phyloP scores from a whole-genome alignment of 176 grass and related monocot genomes.

The Rhynchospora breviuscula region DNA sequence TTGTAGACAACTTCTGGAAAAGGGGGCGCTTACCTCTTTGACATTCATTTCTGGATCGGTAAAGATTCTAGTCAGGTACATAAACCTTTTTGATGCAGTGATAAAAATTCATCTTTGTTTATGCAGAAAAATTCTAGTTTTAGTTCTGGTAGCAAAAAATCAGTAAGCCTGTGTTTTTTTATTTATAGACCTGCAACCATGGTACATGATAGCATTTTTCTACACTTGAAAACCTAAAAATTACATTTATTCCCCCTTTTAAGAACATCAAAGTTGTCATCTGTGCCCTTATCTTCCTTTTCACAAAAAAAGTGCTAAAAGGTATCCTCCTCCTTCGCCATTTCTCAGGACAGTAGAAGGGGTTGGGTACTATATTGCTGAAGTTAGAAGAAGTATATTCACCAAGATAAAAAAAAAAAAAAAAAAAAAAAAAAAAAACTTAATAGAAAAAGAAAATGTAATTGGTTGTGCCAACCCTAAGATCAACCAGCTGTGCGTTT shows the following conservation, averaged over 20 bases:
- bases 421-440: no score
- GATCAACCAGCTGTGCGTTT: neutral
- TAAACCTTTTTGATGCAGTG: conserved; percentile 6
- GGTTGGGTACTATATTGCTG: neutral
- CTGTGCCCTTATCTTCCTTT: conserved; percentile 5
- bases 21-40: conserved; percentile 54
- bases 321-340: neutral
- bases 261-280: neutral
- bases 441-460: neutral
- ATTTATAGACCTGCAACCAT: neutral
- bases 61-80: conserved; percentile 83
- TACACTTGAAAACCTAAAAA: neutral
- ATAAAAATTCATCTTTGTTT: neutral
- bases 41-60: conserved; percentile 90
- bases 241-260: neutral
- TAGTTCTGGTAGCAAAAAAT: neutral
- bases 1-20: conserved; percentile 63
- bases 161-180: neutral
- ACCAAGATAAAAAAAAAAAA: neutral
- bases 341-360: neutral
- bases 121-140: neutral
- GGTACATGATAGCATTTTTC: neutral
- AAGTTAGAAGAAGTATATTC: neutral
- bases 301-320: neutral
- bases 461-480: neutral